phyloP scores from a whole-genome alignment of 208 protist genomes.

The Trypanosoma vivax region DNA sequence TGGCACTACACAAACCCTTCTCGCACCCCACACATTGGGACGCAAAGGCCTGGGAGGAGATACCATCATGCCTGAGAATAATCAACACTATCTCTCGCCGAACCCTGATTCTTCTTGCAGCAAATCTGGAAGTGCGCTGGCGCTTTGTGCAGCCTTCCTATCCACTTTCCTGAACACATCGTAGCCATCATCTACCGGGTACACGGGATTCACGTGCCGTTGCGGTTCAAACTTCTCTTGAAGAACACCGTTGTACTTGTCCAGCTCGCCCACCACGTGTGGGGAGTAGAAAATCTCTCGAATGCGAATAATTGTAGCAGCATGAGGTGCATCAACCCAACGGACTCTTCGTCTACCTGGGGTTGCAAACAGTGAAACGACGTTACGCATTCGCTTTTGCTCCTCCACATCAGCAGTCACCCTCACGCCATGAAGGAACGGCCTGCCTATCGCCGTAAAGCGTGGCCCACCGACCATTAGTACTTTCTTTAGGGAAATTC shows the following conservation, averaged over 20 bases:
- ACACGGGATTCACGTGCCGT: slow-evolving; percentile 62
- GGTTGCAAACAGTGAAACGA: slow-evolving; percentile 74
- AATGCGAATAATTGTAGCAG: slow-evolving; percentile 79
- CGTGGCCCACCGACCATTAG: slow-evolving; percentile 75
- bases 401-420: slow-evolving; percentile 85
- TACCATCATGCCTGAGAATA: background rate
- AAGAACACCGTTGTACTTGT: slow-evolving; percentile 76
- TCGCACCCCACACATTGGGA: no score
- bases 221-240: slow-evolving; percentile 31
- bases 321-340: slow-evolving; percentile 75
- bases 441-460: slow-evolving; percentile 87
- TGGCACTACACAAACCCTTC: no score
- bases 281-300: slow-evolving; percentile 66
- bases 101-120: slow-evolving; percentile 15
- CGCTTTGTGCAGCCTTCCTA: slow-evolving; percentile 52
- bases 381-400: slow-evolving; percentile 85
- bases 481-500: slow-evolving; percentile 85
- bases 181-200: slow-evolving; percentile 44
- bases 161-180: slow-evolving; percentile 61
- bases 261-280: slow-evolving; percentile 62
- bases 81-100: background rate
- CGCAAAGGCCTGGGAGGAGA: no score
- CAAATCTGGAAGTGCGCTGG: slow-evolving; percentile 54
- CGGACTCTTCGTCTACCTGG: slow-evolving; percentile 50
- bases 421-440: slow-evolving; percentile 53